A percentile compares a stretch with the other conserved stretches of the same genome.
Evolutionary conservation across 768 basidiomycete genomes (phyloP).

Genomic region (Tylopilus felleus): DNA sequence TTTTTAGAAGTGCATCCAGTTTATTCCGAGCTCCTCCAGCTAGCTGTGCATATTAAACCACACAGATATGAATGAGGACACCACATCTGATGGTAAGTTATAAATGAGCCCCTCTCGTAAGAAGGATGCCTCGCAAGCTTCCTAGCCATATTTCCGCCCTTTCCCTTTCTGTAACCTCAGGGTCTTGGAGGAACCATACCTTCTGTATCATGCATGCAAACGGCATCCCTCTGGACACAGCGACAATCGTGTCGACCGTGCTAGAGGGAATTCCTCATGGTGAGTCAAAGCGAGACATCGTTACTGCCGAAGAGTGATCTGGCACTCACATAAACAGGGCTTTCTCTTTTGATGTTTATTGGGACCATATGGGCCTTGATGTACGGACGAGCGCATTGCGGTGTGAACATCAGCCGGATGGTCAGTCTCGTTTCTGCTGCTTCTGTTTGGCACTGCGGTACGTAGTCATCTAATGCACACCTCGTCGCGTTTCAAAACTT

Average conservation of each 20-base stretch:
- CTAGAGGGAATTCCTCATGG: not conserved
- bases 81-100: not conserved
- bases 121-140: no score
- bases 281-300: not conserved
- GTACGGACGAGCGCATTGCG: not conserved
- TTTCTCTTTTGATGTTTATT: conserved; percentile 31
- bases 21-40: not conserved
- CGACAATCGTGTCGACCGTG: not conserved
- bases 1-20: not conserved
- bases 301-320: no score
- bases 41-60: not conserved
- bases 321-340: conserved; percentile 20
- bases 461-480: no score
- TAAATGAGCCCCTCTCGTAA: not conserved
- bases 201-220: not conserved
- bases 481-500: no score
- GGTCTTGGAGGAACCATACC: not conserved
- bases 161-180: not conserved
- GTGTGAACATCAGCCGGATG: conserved; percentile 13
- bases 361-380: conserved; percentile 24
- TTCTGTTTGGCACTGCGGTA: no score
- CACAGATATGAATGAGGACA: not conserved
- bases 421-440: conserved; percentile 19
- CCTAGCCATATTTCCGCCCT: not conserved
- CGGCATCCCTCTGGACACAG: not conserved